Percentiles rank a stretch among this genome's conserved stretches.
Evolutionary conservation across 2,329 filamentous ascomycete genomes (phyloP).

Genomic region (Neonectria sp.): DNA sequence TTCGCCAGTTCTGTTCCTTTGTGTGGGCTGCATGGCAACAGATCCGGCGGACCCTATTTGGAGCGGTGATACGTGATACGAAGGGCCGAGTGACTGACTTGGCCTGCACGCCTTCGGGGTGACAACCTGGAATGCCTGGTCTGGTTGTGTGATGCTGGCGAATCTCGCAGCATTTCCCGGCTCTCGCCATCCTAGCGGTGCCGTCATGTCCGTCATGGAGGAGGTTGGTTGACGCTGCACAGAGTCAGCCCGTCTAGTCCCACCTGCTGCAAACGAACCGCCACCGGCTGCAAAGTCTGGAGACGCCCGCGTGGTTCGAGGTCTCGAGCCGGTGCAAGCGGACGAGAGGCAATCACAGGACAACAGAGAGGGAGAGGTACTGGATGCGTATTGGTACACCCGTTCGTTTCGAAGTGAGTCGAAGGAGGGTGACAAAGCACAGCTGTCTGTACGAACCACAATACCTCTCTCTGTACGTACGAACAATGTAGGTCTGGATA

Average conservation of each 20-base stretch:
- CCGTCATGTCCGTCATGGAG: conserved; percentile 1
- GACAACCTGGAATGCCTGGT: neutral
- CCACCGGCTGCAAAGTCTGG: conserved; percentile 18
- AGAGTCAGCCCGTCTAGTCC: neutral
- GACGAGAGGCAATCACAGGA: conserved; percentile 12
- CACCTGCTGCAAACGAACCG: conserved; percentile 19
- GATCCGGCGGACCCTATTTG: conserved; percentile 15
- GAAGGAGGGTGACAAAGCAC: conserved; percentile 4
- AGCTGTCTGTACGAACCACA: no score
- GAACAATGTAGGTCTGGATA: neutral
- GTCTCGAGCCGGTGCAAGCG: neutral
- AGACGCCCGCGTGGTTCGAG: conserved; percentile 20
- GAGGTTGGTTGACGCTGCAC: neutral
- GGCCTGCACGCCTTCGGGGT: conserved; percentile 10
- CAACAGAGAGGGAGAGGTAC: neutral
- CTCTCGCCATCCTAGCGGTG: conserved; percentile 9
- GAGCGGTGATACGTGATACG: conserved; percentile 20
- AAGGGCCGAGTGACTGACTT: conserved; percentile 8
- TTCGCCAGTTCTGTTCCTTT: neutral
- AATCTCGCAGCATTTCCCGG: conserved; percentile 14
- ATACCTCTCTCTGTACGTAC: neutral
- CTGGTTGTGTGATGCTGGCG: neutral
- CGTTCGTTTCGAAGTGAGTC: conserved; percentile 15
- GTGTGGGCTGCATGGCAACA: conserved; percentile 11
- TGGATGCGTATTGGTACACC: neutral